These are phyloP conservation scores for Trichocomaceae sp. DNA, from an alignment of 2,329 filamentous ascomycete species.

Conservation along the genomic window DNA sequence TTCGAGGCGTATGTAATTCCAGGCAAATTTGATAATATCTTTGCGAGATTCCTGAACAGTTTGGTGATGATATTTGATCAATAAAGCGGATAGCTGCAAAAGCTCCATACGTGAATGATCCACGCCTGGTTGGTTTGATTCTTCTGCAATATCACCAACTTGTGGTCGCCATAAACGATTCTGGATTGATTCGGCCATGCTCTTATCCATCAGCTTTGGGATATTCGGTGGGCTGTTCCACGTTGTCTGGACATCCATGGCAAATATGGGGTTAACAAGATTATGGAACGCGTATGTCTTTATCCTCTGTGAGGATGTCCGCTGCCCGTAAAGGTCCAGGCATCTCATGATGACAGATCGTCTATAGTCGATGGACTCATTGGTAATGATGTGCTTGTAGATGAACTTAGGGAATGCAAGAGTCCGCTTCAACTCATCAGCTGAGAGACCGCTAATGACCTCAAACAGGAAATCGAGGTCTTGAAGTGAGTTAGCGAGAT, in stretches of 20 bases:
- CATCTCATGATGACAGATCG: slow-evolving; percentile 75
- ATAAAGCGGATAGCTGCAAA: slow-evolving; percentile 85
- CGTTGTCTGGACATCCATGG: slow-evolving; percentile 87
- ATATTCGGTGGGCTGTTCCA: slow-evolving; percentile 56
- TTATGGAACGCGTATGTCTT: slow-evolving; percentile 91
- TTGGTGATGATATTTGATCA: slow-evolving; percentile 89
- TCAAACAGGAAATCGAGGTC: slow-evolving; percentile 80
- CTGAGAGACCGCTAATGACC: slow-evolving; percentile 75
- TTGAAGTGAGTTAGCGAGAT: slow-evolving; percentile 65
- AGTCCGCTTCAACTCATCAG: slow-evolving; percentile 71
- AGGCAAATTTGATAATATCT: slow-evolving; percentile 98
- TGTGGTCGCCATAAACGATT: slow-evolving; percentile 92
- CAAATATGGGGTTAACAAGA: slow-evolving; percentile 90
- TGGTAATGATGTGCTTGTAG: slow-evolving; percentile 76
- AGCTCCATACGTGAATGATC: slow-evolving; percentile 96
- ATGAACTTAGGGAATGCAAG: slow-evolving; percentile 74
- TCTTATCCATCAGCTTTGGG: slow-evolving; percentile 73
- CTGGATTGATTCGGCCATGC: slow-evolving; percentile 83
- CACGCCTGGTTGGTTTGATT: slow-evolving; percentile 74
- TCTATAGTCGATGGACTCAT: slow-evolving; percentile 78
- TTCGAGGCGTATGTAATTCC: slow-evolving; percentile 97
- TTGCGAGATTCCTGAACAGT: slow-evolving; percentile 88
- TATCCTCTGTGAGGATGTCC: slow-evolving; percentile 72
- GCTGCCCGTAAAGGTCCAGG: slow-evolving; percentile 77
- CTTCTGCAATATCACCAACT: slow-evolving; percentile 72